Evolutionary conservation across 225 moss, liverwort and hornwort genomes (phyloP).

Genomic region (Polytrichum commune): DNA sequence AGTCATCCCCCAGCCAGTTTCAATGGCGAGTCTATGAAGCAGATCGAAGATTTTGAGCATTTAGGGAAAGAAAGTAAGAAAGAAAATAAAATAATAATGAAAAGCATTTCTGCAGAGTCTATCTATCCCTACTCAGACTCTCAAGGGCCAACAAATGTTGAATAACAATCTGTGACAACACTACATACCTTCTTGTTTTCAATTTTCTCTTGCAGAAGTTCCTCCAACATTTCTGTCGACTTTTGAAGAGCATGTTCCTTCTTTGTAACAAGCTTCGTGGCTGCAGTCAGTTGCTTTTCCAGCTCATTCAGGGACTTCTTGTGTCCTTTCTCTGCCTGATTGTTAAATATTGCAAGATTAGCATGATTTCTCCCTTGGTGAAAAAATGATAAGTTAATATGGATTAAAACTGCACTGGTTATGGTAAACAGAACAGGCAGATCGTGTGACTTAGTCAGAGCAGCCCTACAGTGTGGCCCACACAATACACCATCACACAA

Average conservation of each 20-base stretch:
- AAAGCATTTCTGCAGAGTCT: too few species aligned
- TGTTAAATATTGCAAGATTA: background rate
- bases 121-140: too few species aligned
- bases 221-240: conserved; percentile 1
- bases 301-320: conserved; percentile 5
- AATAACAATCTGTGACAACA: too few species aligned
- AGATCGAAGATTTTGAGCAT: background rate
- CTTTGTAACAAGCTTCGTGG: conserved; percentile 7
- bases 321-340: conserved; percentile 13
- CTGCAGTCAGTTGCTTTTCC: conserved; percentile 14
- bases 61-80: too few species aligned
- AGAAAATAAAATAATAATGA: too few species aligned
- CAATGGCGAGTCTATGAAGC: too few species aligned
- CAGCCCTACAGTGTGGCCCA: too few species aligned
- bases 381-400: background rate
- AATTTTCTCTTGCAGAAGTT: conserved; percentile 1
- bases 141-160: too few species aligned
- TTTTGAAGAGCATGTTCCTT: conserved; percentile 8
- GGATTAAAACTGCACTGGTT: background rate
- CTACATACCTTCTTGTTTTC: background rate
- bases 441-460: too few species aligned
- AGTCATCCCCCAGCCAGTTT: too few species aligned
- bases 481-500: too few species aligned
- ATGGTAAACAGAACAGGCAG: too few species aligned
- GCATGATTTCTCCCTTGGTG: background rate